These are phyloP conservation scores for Yarrowia sp. DNA, from an alignment of 805 yeast species.

Conservation along the genomic window DNA sequence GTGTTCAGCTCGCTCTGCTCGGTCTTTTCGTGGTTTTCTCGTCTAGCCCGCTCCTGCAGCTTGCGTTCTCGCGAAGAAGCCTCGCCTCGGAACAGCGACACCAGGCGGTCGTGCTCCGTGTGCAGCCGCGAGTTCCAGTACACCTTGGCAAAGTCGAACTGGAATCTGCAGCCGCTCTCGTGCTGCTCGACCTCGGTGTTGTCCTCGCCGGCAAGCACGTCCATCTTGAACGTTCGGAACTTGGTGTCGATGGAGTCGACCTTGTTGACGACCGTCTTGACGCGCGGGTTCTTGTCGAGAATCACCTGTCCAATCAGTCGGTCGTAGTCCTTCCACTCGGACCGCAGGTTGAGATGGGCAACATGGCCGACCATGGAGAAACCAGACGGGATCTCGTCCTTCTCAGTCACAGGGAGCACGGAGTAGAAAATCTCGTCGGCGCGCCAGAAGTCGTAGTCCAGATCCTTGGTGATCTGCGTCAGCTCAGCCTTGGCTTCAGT, in stretches of 20 bases:
- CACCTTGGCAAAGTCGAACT: slow-evolving; percentile 86
- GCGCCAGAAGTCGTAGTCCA: slow-evolving; percentile 82
- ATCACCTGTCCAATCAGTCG: slow-evolving; percentile 82
- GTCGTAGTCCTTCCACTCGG: slow-evolving; percentile 81
- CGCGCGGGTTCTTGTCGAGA: slow-evolving; percentile 77
- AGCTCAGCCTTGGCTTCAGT: slow-evolving; percentile 48
- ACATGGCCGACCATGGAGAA: slow-evolving; percentile 93
- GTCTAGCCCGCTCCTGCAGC: background rate
- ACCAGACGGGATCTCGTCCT: slow-evolving; percentile 80
- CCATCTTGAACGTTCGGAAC: slow-evolving; percentile 91
- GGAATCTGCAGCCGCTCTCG: slow-evolving; percentile 82
- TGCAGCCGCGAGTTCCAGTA: slow-evolving; percentile 97
- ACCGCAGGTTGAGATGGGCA: slow-evolving; percentile 85
- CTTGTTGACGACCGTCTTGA: slow-evolving; percentile 89
- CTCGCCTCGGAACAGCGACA: slow-evolving; percentile 59
- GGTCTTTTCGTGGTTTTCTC: slow-evolving; percentile 18
- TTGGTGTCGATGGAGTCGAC: slow-evolving; percentile 80
- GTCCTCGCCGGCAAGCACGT: slow-evolving; percentile 77
- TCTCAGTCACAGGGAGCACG: slow-evolving; percentile 66
- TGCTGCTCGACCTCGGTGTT: slow-evolving; percentile 77
- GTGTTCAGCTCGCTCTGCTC: background rate
- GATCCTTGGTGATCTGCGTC: slow-evolving; percentile 51
- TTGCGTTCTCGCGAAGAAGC: slow-evolving; percentile 19
- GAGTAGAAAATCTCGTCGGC: slow-evolving; percentile 81
- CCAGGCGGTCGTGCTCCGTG: slow-evolving; percentile 86